Conservation (phyloP, 352 stramenopile species). For the Phytophthora melonis region DNA sequence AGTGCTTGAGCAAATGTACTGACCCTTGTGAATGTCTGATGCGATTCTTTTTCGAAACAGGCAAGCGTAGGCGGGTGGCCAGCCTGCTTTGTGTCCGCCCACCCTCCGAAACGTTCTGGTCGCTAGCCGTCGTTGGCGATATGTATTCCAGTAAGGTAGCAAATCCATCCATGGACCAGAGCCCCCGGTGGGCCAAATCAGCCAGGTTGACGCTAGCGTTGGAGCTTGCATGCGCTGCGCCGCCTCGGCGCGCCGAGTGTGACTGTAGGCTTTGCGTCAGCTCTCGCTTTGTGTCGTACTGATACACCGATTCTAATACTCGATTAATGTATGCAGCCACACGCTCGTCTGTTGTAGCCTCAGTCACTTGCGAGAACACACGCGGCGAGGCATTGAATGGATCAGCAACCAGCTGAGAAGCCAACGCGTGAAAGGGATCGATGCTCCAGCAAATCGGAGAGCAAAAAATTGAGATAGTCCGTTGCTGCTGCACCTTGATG, state of each 20-base stretch:
- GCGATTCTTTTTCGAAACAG: slow-evolving; percentile 14
- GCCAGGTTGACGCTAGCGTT: slow-evolving; percentile 20
- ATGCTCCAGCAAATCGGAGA: slow-evolving; percentile 13
- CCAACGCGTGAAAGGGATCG: slow-evolving; percentile 8
- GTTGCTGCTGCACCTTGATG: slow-evolving; percentile 8
- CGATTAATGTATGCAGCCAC: not conserved
- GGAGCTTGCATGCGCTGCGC: not conserved
- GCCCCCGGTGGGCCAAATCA: slow-evolving; percentile 21
- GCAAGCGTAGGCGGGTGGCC: slow-evolving; percentile 9
- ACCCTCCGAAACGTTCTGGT: slow-evolving; percentile 28
- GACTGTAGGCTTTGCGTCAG: not conserved
- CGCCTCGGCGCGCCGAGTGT: not conserved
- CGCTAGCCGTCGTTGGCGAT: slow-evolving; percentile 18
- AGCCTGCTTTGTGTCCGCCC: slow-evolving; percentile 11
- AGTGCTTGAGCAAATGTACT: slow-evolving; percentile 4
- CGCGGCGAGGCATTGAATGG: not conserved
- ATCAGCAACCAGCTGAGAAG: not conserved
- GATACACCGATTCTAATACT: not conserved
- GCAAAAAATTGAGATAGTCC: slow-evolving; percentile 10
- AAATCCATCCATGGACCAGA: slow-evolving; percentile 35
- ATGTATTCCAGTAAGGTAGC: slow-evolving; percentile 32
- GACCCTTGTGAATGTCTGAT: not conserved
- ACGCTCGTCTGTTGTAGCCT: not conserved
- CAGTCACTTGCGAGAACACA: slow-evolving; percentile 9
- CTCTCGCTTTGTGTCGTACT: not conserved